Conservation (phyloP, 345 rosid species). For the Eucalyptus regnans region DNA sequence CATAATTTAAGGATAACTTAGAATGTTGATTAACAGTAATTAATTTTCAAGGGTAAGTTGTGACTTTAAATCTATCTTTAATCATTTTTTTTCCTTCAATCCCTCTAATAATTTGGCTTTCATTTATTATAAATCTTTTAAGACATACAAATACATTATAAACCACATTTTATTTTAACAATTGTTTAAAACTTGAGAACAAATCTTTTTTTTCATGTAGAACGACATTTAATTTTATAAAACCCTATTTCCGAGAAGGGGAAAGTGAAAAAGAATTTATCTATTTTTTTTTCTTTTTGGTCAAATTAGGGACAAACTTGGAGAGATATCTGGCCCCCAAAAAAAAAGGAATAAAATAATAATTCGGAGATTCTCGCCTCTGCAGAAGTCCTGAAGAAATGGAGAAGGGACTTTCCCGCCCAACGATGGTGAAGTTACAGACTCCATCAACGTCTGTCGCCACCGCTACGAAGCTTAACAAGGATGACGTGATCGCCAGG, state of each 20-base stretch:
- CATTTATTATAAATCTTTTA: background rate
- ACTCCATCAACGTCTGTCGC: background rate
- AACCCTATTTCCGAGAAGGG: background rate
- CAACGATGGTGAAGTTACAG: background rate
- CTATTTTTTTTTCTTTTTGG: background rate
- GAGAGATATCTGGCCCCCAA: background rate
- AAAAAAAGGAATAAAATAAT: background rate
- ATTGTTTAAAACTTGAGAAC: background rate
- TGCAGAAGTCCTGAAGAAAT: background rate
- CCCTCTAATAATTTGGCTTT: background rate
- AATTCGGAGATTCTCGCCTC: background rate
- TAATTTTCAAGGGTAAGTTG: background rate
- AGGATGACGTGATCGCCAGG: conserved; percentile 60
- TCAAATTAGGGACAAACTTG: background rate
- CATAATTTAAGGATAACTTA: background rate
- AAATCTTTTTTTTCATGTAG: background rate
- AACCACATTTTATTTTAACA: background rate
- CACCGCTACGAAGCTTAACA: conserved; percentile 7
- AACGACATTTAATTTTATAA: background rate
- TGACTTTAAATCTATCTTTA: background rate
- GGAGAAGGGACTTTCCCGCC: background rate
- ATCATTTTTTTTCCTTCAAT: background rate
- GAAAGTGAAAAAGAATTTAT: background rate
- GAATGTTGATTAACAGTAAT: background rate
- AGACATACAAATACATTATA: background rate